A percentile compares a stretch with the other conserved stretches of the same genome.
Conservation (phyloP, 2,329 filamentous ascomycete genomes). For the Pyrenochaeta sp. region DNA sequence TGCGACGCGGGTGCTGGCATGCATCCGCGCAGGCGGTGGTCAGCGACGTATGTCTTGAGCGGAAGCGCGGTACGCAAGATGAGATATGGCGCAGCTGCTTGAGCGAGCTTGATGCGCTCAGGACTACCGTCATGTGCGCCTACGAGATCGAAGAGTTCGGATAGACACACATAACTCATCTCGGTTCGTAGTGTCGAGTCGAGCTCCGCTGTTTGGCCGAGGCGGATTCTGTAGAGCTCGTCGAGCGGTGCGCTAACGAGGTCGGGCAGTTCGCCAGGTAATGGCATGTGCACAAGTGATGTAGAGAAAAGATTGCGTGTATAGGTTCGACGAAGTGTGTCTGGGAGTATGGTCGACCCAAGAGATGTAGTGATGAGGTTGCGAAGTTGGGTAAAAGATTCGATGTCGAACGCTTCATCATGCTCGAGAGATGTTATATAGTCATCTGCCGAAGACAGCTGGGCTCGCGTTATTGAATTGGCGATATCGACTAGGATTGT, state of each 20-base stretch:
- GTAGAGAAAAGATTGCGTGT: conserved; percentile 79
- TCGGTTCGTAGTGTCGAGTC: conserved; percentile 69
- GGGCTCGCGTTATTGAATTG: conserved; percentile 49
- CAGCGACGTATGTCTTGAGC: conserved; percentile 84
- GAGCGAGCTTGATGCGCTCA: conserved; percentile 69
- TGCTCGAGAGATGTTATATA: conserved; percentile 43
- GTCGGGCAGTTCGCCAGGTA: conserved; percentile 67
- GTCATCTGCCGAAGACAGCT: conserved; percentile 47
- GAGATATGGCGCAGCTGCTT: conserved; percentile 79
- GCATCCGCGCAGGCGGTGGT: conserved; percentile 85
- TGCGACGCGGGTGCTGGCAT: conserved; percentile 90
- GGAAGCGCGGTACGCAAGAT: conserved; percentile 82
- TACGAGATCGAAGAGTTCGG: conserved; percentile 71
- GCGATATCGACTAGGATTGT: conserved; percentile 53
- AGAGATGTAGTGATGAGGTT: conserved; percentile 78
- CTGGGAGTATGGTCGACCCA: conserved; percentile 70
- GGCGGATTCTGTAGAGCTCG: conserved; percentile 69
- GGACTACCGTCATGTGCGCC: conserved; percentile 57
- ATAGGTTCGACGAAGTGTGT: conserved; percentile 73
- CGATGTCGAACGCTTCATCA: conserved; percentile 85
- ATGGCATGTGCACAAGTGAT: conserved; percentile 79
- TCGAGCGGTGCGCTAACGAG: conserved; percentile 62
- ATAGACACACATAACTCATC: conserved; percentile 82
- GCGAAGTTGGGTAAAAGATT: conserved; percentile 73
- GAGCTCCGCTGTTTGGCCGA: conserved; percentile 76